Conservation (phyloP, 257 asterid species). For the Fraxinus quadrangulata region DNA sequence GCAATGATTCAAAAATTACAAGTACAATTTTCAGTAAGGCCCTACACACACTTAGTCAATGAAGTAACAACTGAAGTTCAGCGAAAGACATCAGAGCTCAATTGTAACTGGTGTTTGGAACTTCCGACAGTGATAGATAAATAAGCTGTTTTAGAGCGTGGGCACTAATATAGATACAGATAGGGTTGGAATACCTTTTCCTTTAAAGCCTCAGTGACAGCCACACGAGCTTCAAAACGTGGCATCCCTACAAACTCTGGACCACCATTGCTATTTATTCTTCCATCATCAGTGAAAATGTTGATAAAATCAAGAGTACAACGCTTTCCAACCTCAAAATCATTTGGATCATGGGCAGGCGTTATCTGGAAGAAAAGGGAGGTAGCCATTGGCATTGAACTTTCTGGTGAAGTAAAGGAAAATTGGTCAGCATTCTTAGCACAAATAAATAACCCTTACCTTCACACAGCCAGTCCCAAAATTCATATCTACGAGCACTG, state of each 20-base stretch:
- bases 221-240: conserved; percentile 87
- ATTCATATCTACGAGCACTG: conserved; percentile 77
- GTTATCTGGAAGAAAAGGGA: conserved; percentile 67
- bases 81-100: conserved; percentile 7
- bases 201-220: conserved; percentile 71
- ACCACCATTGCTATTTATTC: conserved; percentile 88
- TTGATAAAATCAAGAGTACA: conserved; percentile 78
- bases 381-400: conserved; percentile 26
- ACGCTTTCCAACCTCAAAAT: conserved; percentile 95
- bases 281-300: conserved; percentile 93
- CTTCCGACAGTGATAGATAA: conserved; percentile 8
- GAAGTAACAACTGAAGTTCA: not conserved
- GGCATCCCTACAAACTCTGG: conserved; percentile 72
- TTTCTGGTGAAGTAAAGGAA: conserved; percentile 9
- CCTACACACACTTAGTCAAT: not conserved
- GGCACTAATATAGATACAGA: not conserved
- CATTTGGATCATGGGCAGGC: conserved; percentile 99
- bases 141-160: not conserved
- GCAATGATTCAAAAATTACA: not conserved
- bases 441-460: conserved; percentile 41
- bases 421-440: conserved; percentile 16
- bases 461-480: conserved; percentile 99
- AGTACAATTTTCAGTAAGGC: not conserved
- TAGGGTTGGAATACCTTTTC: conserved; percentile 48
- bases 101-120: conserved; percentile 23